These are phyloP conservation scores for Ophiostoma piceae DNA, from an alignment of 2,329 filamentous ascomycete species.

Conservation along the genomic window DNA sequence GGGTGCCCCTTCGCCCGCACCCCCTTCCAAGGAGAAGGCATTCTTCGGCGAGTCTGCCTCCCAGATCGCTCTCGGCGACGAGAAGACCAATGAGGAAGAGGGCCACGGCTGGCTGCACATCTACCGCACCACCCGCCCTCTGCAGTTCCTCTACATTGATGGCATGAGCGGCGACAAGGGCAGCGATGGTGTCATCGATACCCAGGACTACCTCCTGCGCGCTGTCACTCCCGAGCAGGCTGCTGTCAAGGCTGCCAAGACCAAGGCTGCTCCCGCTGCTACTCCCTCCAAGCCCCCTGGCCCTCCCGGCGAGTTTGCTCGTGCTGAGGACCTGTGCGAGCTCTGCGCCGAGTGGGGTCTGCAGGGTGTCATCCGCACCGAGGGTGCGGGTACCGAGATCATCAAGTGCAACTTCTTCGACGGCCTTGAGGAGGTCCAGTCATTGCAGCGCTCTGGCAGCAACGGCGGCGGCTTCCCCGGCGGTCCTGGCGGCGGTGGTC, in stretches of 20 bases:
- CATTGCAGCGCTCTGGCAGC: slow-evolving; percentile 15
- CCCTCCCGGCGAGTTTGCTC: slow-evolving; percentile 21
- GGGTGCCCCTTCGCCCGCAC: not conserved
- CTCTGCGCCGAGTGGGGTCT: slow-evolving; percentile 22
- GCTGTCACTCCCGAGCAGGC: slow-evolving; percentile 6
- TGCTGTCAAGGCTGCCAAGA: slow-evolving; percentile 2
- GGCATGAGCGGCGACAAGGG: slow-evolving; percentile 40
- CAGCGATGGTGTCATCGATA: slow-evolving; percentile 60
- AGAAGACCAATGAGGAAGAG: not conserved
- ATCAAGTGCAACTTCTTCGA: slow-evolving; percentile 24
- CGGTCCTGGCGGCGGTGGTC: not conserved
- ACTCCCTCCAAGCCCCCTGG: not conserved
- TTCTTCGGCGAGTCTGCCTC: not conserved
- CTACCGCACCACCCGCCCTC: slow-evolving; percentile 52
- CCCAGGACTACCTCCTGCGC: slow-evolving; percentile 56
- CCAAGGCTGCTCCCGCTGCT: not conserved
- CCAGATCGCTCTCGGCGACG: slow-evolving; percentile 8
- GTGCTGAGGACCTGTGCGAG: slow-evolving; percentile 21
- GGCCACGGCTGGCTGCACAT: slow-evolving; percentile 58
- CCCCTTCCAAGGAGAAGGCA: not conserved
- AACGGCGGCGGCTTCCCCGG: slow-evolving; percentile 4
- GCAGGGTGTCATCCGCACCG: slow-evolving; percentile 24
- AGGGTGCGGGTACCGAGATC: slow-evolving; percentile 21
- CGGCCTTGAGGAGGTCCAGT: slow-evolving; percentile 22
- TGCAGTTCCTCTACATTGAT: slow-evolving; percentile 63